phyloP scores from a whole-genome alignment of 2,329 filamentous ascomycete genomes.

The Ophiostoma quercus region DNA sequence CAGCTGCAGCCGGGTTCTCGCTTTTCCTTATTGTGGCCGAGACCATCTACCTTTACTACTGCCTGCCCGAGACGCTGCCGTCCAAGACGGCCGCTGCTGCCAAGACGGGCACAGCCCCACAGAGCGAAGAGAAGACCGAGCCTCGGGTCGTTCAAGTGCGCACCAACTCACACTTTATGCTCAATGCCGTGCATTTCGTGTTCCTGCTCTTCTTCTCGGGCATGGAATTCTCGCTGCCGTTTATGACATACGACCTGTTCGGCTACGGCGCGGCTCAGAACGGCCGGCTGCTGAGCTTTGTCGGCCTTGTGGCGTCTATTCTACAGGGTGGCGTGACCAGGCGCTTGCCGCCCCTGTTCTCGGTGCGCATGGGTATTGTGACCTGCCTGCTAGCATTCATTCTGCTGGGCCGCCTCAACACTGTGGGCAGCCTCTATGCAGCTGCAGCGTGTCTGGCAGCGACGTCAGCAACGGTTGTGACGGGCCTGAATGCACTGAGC shows the following conservation, averaged over 20 bases:
- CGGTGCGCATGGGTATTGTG: conserved; percentile 72
- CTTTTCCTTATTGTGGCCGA: conserved; percentile 78
- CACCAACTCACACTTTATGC: conserved; percentile 76
- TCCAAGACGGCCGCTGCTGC: conserved; percentile 33
- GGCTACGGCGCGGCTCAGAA: conserved; percentile 73
- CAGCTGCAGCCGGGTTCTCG: conserved; percentile 83
- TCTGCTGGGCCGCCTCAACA: conserved; percentile 65
- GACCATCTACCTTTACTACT: conserved; percentile 79
- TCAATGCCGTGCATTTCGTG: conserved; percentile 80
- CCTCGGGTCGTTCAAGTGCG: conserved; percentile 38
- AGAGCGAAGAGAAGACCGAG: conserved; percentile 62
- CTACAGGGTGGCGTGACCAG: conserved; percentile 89
- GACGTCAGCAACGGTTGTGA: conserved; percentile 92
- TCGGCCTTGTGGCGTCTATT: conserved; percentile 85
- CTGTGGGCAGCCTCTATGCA: conserved; percentile 66
- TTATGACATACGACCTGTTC: conserved; percentile 96
- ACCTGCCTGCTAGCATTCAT: conserved; percentile 76
- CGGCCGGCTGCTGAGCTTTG: conserved; percentile 79
- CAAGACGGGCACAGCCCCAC: conserved; percentile 46
- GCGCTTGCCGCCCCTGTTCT: conserved; percentile 72
- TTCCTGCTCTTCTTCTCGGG: conserved; percentile 97
- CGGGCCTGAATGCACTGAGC: conserved; percentile 82
- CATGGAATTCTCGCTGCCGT: conserved; percentile 95
- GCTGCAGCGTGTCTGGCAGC: conserved; percentile 81
- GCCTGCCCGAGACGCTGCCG: conserved; percentile 81